Conservation (phyloP, 1,139 yeast genomes). For the Hemisphaericaspora lyxosophila region DNA sequence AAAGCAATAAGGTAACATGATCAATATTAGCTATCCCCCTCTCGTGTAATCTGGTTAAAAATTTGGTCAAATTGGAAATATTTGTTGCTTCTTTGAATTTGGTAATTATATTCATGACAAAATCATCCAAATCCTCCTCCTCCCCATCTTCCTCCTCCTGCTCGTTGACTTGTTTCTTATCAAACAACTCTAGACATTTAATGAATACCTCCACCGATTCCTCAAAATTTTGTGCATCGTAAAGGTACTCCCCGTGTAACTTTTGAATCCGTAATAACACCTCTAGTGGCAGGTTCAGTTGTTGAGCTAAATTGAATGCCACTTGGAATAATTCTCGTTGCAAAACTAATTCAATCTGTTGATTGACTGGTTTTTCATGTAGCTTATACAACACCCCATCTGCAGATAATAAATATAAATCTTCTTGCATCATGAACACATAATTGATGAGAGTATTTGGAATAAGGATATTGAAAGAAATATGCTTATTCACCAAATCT, state of each 20-base stretch:
- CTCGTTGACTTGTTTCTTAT: background rate
- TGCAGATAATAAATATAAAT: slow-evolving; percentile 59
- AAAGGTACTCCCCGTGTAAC: slow-evolving; percentile 71
- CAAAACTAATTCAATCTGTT: slow-evolving; percentile 68
- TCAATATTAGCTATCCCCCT: slow-evolving; percentile 60
- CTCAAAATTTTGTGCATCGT: slow-evolving; percentile 60
- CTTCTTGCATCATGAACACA: slow-evolving; percentile 55
- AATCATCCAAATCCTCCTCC: slow-evolving; percentile 38
- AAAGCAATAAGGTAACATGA: slow-evolving; percentile 77
- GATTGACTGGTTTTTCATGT: slow-evolving; percentile 63
- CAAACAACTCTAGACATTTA: slow-evolving; percentile 28
- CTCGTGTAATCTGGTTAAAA: slow-evolving; percentile 58
- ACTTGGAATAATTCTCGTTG: slow-evolving; percentile 70
- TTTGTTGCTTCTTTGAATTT: slow-evolving; percentile 85
- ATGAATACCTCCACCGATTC: slow-evolving; percentile 74
- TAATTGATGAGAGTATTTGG: slow-evolving; percentile 59
- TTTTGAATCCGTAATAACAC: slow-evolving; percentile 56
- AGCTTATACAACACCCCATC: slow-evolving; percentile 76
- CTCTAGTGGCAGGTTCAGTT: slow-evolving; percentile 36
- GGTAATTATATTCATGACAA: slow-evolving; percentile 75
- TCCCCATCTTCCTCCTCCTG: slow-evolving; percentile 8
- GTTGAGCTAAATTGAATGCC: slow-evolving; percentile 70
- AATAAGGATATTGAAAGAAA: slow-evolving; percentile 69
- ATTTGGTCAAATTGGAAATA: slow-evolving; percentile 62
- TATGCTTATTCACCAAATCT: slow-evolving; percentile 67